phyloP scores from a whole-genome alignment of 1,284 basidiomycete genomes.

The Malassezia caprae region DNA sequence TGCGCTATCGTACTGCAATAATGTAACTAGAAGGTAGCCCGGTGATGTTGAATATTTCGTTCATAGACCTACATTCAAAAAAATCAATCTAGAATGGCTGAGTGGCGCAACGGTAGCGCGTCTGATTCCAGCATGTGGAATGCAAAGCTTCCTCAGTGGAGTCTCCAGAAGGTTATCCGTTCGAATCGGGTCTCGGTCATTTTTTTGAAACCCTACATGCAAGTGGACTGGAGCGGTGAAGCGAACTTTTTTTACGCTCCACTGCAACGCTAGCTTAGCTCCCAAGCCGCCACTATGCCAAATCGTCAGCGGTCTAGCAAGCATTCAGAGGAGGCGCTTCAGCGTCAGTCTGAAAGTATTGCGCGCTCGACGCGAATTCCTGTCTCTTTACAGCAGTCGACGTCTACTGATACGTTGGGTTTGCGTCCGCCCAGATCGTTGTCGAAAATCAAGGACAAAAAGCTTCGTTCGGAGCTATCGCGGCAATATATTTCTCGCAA shows the following conservation, averaged over 20 bases:
- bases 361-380: constrained; percentile 34
- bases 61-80: not conserved
- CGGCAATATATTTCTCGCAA: constrained; percentile 31
- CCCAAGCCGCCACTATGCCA: not conserved
- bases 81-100: constrained; percentile 3
- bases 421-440: constrained; percentile 36
- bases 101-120: constrained; percentile 24
- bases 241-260: not conserved
- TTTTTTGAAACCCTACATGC: not conserved
- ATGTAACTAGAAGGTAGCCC: too few species aligned
- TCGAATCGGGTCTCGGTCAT: constrained; percentile 23
- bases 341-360: constrained; percentile 35
- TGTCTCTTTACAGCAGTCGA: constrained; percentile 30
- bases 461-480: constrained; percentile 39
- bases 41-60: not conserved
- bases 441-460: constrained; percentile 39
- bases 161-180: constrained; percentile 24
- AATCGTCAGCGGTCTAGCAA: constrained; percentile 3
- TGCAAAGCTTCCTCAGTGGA: constrained; percentile 9
- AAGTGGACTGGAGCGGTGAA: not conserved
- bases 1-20: too few species aligned
- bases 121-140: constrained; percentile 20
- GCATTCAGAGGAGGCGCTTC: constrained; percentile 31
- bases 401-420: constrained; percentile 23
- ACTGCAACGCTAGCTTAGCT: not conserved